phyloP scores from a whole-genome alignment of 805 yeast species.

The Saturnispora gosingensis region DNA sequence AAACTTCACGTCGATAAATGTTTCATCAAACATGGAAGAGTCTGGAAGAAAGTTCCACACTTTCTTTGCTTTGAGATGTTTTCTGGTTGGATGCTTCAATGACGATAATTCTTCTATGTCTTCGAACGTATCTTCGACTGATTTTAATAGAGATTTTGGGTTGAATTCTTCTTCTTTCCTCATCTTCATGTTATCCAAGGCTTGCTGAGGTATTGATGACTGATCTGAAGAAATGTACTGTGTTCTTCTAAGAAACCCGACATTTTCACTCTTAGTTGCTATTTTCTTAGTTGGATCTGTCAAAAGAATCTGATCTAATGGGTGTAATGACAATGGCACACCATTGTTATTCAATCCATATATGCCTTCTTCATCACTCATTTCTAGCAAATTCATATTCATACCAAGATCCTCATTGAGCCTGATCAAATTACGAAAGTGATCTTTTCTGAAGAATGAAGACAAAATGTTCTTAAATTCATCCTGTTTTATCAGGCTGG shows the following conservation, averaged over 20 bases:
- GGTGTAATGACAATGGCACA: slow-evolving; percentile 43
- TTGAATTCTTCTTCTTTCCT: slow-evolving; percentile 34
- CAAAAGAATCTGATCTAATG: slow-evolving; percentile 66
- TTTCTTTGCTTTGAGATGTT: slow-evolving; percentile 59
- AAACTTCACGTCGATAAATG: slow-evolving; percentile 55
- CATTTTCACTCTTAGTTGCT: slow-evolving; percentile 27
- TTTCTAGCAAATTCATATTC: slow-evolving; percentile 60
- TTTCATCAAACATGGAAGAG: slow-evolving; percentile 80
- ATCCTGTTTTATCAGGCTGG: slow-evolving; percentile 25
- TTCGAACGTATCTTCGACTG: slow-evolving; percentile 75
- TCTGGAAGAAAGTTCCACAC: slow-evolving; percentile 85
- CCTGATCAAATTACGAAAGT: slow-evolving; percentile 52
- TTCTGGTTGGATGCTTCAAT: slow-evolving; percentile 67
- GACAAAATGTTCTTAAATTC: slow-evolving; percentile 52
- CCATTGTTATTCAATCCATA: slow-evolving; percentile 14
- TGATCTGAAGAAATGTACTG: slow-evolving; percentile 72
- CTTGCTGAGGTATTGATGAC: slow-evolving; percentile 17
- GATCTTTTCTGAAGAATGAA: slow-evolving; percentile 65
- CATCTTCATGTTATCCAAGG: slow-evolving; percentile 17
- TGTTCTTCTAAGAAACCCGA: slow-evolving; percentile 78
- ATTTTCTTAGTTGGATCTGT: slow-evolving; percentile 64
- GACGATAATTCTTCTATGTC: slow-evolving; percentile 32
- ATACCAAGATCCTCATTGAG: slow-evolving; percentile 60
- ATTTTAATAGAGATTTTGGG: slow-evolving; percentile 53
- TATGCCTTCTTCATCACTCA: slow-evolving; percentile 39